Base-by-base conservation (phyloP, 75 land plant genomes). In the Picea glauca region DNA sequence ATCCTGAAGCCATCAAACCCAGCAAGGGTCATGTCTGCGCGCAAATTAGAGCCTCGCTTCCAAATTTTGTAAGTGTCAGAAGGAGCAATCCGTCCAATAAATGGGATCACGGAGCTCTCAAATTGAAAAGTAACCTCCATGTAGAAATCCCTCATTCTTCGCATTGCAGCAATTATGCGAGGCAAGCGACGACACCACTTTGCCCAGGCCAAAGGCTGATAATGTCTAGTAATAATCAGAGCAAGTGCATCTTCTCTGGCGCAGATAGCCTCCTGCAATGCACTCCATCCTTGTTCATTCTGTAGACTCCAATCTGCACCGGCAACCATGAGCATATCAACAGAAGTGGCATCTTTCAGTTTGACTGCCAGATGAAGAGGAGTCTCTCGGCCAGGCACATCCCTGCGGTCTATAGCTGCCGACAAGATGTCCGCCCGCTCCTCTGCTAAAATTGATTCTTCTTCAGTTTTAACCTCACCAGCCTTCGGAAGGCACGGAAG, bases 41-140 rank as follows among this genome's bases (percentile, higher is more conserved):
- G 62, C 17, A 85, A 76, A 43, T 85, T 85, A 11, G 86, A 67
- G 20, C 86, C 86, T 4, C 85, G 32, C 70, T 85, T 85, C 86
- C 86, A 85, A 21, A 85, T 85, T 70, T 74, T 67, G 59, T 85
- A 85, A 20, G 86, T 85, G 58, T 85, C 86, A 9, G 86, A 85
- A 13, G 86, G 86, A 18, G 86, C 86, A 61, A 85, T 83, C 5
- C 86, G 62, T 21, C 76, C 56, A 62, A 86, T 80, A 76, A 86
- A 86, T 3, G 86, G 87, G 43, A 86, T 86, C 23, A 86, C 87
- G 18, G 87, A 86, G 76, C 87, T 86, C 87, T 86, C 87, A 61
- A 86, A 86, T 35, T 86, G 80, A 50, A 86, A 86, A 58, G 78
- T 79, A 35, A 86, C 62, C 78, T 86, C 87, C 87, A 86, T 83